phyloP scores from a whole-genome alignment of 768 basidiomycete genomes.

The Boletus rex-veris region DNA sequence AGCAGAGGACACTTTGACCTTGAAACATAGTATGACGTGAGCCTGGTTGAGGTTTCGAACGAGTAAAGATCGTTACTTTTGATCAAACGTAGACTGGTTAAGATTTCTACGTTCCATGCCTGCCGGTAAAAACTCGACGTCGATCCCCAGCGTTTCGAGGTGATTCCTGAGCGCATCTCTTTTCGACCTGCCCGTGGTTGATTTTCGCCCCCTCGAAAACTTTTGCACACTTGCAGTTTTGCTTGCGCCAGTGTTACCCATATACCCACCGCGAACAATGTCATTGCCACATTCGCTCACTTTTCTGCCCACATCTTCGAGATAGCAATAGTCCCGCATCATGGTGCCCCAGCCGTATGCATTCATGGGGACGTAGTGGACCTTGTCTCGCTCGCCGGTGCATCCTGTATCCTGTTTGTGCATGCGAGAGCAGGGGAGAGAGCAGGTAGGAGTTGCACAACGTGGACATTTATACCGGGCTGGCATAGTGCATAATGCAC shows the following conservation, averaged over 20 bases:
- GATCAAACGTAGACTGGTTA: constrained; percentile 84
- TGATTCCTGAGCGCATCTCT: constrained; percentile 65
- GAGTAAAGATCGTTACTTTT: constrained; percentile 52
- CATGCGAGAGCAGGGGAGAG: constrained; percentile 58
- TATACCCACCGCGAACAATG: constrained; percentile 60
- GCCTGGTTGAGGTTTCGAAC: neutral
- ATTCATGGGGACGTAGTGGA: constrained; percentile 75
- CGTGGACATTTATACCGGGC: constrained; percentile 80
- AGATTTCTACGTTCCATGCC: constrained; percentile 78
- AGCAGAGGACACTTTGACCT: constrained; percentile 68
- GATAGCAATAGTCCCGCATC: constrained; percentile 85
- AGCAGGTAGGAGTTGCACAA: constrained; percentile 70
- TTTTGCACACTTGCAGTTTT: constrained; percentile 14
- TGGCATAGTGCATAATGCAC: constrained; percentile 47
- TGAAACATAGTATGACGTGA: constrained; percentile 31
- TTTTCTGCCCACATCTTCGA: constrained; percentile 78
- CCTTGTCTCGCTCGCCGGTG: constrained; percentile 70
- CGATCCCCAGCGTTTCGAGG: constrained; percentile 63
- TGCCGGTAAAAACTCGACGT: constrained; percentile 69
- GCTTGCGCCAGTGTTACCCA: constrained; percentile 21
- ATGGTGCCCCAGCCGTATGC: constrained; percentile 80
- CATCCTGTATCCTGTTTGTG: constrained; percentile 67
- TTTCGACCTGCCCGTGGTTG: constrained; percentile 42
- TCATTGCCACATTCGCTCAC: constrained; percentile 72
- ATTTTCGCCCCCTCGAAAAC: constrained; percentile 28